phyloP scores from a whole-genome alignment of 371 early-diverging fungal genomes.

The Rhizomucor miehei region DNA sequence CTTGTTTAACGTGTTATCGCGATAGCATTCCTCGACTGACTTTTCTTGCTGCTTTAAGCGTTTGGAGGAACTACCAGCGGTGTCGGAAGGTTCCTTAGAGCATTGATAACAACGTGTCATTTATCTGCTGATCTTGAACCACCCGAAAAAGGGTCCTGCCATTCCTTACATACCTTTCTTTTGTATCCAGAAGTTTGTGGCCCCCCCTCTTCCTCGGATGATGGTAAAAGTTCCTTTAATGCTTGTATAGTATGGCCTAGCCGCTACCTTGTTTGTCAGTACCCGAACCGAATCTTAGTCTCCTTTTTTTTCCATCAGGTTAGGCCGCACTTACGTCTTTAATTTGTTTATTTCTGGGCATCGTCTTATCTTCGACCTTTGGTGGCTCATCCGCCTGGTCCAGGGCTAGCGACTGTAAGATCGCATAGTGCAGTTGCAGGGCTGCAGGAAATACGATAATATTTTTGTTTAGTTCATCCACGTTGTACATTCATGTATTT shows the following conservation, averaged over 20 bases:
- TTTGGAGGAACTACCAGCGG: background rate
- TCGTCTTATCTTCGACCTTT: constrained; percentile 16
- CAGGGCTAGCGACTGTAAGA: constrained; percentile 60
- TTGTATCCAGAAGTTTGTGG: background rate
- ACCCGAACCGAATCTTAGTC: background rate
- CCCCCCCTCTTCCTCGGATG: constrained; percentile 2
- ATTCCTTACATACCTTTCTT: background rate
- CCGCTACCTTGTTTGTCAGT: background rate
- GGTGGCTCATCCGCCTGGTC: constrained; percentile 14
- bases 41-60: background rate
- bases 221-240: background rate
- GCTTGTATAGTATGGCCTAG: constrained; percentile 5
- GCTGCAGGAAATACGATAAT: constrained; percentile 22
- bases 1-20: constrained; percentile 7
- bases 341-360: constrained; percentile 18
- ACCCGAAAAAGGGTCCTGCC: background rate
- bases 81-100: background rate
- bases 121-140: too few relatives aligned
- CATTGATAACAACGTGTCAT: too few relatives aligned
- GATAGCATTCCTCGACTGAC: constrained; percentile 11
- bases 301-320: background rate
- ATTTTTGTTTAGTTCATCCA: background rate
- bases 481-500: background rate
- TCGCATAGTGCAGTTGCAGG: constrained; percentile 61
- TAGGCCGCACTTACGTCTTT: constrained; percentile 12